Percentiles rank a stretch among this genome's conserved stretches.
These are phyloP conservation scores for Ceriops zippeliana DNA, from an alignment of 345 rosid species.

Conservation along the genomic window DNA sequence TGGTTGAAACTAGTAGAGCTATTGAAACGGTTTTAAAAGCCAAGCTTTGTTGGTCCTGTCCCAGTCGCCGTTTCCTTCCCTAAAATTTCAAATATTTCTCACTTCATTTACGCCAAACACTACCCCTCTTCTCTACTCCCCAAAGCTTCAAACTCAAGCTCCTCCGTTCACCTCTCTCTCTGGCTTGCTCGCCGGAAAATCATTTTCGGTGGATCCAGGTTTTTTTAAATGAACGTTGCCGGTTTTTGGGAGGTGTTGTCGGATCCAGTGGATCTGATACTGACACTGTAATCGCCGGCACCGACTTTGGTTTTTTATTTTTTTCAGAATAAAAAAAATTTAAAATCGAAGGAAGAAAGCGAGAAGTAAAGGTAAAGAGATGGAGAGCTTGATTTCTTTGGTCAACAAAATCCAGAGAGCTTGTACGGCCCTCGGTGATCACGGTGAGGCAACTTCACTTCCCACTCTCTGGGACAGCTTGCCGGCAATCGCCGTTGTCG, in stretches of 20 bases:
- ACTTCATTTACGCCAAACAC: not conserved
- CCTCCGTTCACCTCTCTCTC: not conserved
- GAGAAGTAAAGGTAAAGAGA: constrained; percentile 15
- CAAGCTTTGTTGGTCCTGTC: no score
- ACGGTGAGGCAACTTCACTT: constrained; percentile 79
- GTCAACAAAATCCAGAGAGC: constrained; percentile 99
- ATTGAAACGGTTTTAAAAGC: no score
- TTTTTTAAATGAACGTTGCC: not conserved
- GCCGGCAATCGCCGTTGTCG: constrained; percentile 97
- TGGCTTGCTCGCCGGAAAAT: not conserved
- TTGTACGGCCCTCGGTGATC: constrained; percentile 99
- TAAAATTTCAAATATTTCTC: not conserved
- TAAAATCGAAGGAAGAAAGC: no score
- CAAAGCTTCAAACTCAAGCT: not conserved
- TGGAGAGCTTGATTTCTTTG: constrained; percentile 91
- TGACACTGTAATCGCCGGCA: not conserved
- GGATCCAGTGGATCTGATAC: constrained; percentile 16
- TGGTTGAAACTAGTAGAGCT: no score
- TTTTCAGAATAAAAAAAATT: not conserved
- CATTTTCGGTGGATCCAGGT: not conserved
- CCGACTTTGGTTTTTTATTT: not conserved
- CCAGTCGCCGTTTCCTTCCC: not conserved
- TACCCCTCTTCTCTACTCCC: not conserved
- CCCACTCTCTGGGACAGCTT: constrained; percentile 99
- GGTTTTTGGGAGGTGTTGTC: not conserved